A percentile compares a stretch with the other conserved stretches of the same genome.
phyloP scores from a whole-genome alignment of 2,329 filamentous ascomycete species.

The Hypomyces rosellus region DNA sequence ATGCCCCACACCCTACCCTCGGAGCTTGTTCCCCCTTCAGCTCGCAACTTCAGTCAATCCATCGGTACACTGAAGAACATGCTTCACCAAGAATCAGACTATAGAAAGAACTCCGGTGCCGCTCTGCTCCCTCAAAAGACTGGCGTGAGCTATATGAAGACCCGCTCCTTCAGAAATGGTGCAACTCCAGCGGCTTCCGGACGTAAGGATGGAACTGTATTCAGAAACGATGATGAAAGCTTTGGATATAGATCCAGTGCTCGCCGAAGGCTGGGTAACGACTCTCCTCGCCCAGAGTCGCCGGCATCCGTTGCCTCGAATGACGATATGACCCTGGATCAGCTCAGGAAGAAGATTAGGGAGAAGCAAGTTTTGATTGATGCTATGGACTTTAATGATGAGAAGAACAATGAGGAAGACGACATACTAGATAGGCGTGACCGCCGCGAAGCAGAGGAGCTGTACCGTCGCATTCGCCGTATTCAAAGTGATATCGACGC shows the following conservation, averaged over 20 bases:
- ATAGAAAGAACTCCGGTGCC: constrained; percentile 81
- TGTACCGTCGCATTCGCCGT: constrained; percentile 85
- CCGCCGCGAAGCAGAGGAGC: constrained; percentile 83
- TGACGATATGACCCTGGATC: constrained; percentile 80
- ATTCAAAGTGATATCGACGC: constrained; percentile 92
- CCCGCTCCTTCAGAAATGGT: constrained; percentile 75
- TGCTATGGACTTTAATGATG: constrained; percentile 93
- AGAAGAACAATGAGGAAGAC: constrained; percentile 83
- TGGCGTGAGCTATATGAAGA: constrained; percentile 97
- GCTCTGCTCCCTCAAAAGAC: constrained; percentile 91
- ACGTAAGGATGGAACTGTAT: constrained; percentile 92
- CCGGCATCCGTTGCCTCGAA: constrained; percentile 62
- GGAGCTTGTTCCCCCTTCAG: constrained; percentile 90
- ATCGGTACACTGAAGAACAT: constrained; percentile 90
- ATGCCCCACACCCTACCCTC: constrained; percentile 81
- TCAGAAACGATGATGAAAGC: constrained; percentile 91
- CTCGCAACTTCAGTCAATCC: constrained; percentile 85
- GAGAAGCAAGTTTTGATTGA: constrained; percentile 94
- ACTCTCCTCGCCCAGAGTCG: constrained; percentile 74
- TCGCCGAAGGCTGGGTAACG: constrained; percentile 73
- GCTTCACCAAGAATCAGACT: constrained; percentile 82
- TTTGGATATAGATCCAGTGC: constrained; percentile 92
- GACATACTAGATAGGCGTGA: constrained; percentile 87
- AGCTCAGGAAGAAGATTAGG: constrained; percentile 83
- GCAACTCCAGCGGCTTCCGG: constrained; percentile 50